Evolutionary conservation across 192 early-diverging fungal genomes (phyloP).

Genomic region (Chytriomyces sp.): DNA sequence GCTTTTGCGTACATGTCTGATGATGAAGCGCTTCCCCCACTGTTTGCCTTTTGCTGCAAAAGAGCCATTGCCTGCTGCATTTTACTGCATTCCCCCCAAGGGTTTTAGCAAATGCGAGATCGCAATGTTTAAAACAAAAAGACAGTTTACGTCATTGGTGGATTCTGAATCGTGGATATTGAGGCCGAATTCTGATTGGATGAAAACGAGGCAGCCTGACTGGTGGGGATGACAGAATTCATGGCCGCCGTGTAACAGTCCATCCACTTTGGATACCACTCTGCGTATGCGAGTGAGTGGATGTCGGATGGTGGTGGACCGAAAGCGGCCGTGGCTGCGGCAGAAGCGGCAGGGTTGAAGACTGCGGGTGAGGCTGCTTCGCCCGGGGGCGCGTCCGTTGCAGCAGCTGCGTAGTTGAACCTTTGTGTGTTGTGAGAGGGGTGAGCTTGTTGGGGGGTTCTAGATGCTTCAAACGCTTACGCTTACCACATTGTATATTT

Average conservation of each 20-base stretch:
- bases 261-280: conserved; percentile 32
- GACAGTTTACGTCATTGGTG: conserved; percentile 2
- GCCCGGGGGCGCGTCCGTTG: no score
- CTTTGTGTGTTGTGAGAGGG: no score
- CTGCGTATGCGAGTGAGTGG: conserved; percentile 27
- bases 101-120: no score
- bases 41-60: conserved; percentile 7
- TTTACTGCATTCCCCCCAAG: conserved; percentile 18
- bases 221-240: not conserved
- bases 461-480: no score
- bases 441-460: no score
- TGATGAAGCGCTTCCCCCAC: not conserved
- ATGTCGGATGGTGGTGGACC: conserved; percentile 22
- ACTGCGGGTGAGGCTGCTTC: no score
- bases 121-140: no score
- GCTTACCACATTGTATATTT: no score
- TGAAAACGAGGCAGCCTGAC: not conserved
- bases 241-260: not conserved
- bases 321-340: not conserved
- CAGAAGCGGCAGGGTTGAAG: not conserved
- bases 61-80: conserved; percentile 23
- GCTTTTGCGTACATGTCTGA: conserved; percentile 23
- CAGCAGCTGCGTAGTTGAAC: no score
- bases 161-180: no score
- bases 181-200: not conserved